Conservation (phyloP, 2,329 filamentous ascomycete genomes). For the Clarireedia hainanense region DNA sequence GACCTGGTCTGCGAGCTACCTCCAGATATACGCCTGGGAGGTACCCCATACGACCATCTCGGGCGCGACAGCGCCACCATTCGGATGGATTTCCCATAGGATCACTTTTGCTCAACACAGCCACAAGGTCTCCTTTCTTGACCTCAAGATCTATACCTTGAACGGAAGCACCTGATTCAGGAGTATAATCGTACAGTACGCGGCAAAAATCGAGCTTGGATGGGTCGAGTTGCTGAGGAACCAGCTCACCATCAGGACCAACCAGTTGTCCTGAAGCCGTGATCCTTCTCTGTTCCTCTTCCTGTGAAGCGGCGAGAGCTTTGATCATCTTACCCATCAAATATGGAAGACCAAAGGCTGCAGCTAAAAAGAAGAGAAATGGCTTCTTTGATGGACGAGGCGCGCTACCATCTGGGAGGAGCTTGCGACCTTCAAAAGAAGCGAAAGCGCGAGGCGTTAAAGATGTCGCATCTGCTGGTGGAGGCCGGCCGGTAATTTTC, state of each 20-base stretch:
- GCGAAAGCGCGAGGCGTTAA: slow-evolving; percentile 90
- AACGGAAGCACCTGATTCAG: slow-evolving; percentile 55
- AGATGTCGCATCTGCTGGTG: slow-evolving; percentile 76
- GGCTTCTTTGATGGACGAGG: slow-evolving; percentile 84
- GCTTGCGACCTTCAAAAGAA: slow-evolving; percentile 66
- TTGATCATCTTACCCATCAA: slow-evolving; percentile 95
- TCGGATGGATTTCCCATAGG: slow-evolving; percentile 87
- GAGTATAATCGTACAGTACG: slow-evolving; percentile 87
- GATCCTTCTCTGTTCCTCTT: slow-evolving; percentile 66
- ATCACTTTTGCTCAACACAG: slow-evolving; percentile 86
- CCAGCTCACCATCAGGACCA: slow-evolving; percentile 38
- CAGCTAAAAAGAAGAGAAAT: slow-evolving; percentile 89
- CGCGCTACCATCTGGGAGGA: slow-evolving; percentile 53
- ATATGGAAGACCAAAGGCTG: slow-evolving; percentile 91
- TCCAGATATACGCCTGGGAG: slow-evolving; percentile 87
- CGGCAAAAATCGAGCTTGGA: slow-evolving; percentile 95
- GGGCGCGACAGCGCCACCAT: slow-evolving; percentile 92
- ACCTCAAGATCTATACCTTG: slow-evolving; percentile 81
- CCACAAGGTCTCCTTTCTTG: slow-evolving; percentile 91
- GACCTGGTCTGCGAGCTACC: slow-evolving; percentile 50
- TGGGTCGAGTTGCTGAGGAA: slow-evolving; percentile 60
- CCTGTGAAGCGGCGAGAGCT: slow-evolving; percentile 72
- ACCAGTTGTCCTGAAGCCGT: slow-evolving; percentile 45
- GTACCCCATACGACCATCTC: slow-evolving; percentile 87
- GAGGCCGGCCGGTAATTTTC: slow-evolving; percentile 85